These are phyloP conservation scores for Ophiocordyceps camponoti-floridani DNA, from an alignment of 2,329 filamentous ascomycete species.

Conservation along the genomic window DNA sequence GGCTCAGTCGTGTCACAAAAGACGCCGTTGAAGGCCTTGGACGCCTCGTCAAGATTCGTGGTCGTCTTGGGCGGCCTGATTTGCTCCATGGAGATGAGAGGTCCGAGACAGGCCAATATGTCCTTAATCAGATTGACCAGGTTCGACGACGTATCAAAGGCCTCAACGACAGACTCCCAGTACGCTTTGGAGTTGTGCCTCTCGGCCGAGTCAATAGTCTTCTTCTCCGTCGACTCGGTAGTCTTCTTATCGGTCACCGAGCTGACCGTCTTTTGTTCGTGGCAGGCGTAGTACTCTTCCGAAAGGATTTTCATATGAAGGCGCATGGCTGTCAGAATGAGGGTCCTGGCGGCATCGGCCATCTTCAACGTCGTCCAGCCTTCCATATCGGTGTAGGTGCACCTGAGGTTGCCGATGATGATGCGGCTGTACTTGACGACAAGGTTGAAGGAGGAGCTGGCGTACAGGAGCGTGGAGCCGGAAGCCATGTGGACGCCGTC, in stretches of 20 bases:
- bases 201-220: conserved; percentile 43
- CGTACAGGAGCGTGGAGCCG: conserved; percentile 39
- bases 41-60: conserved; percentile 17
- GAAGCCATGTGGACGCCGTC: conserved; percentile 23
- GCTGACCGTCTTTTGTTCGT: conserved; percentile 12
- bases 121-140: conserved; percentile 57
- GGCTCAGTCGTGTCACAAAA: conserved; percentile 36
- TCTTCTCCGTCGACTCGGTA: conserved; percentile 43
- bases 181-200: conserved; percentile 42
- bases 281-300: conserved; percentile 37
- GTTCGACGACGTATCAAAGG: conserved; percentile 63
- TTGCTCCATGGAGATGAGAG: conserved; percentile 58
- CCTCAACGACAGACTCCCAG: conserved; percentile 28
- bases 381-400: conserved; percentile 9
- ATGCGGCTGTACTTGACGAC: conserved; percentile 44
- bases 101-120: conserved; percentile 52
- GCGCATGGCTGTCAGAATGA: conserved; percentile 35
- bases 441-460: conserved; percentile 47
- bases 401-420: conserved; percentile 24
- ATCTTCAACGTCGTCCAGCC: conserved; percentile 22
- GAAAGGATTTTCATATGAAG: conserved; percentile 24
- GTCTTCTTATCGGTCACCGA: conserved; percentile 33
- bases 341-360: conserved; percentile 23
- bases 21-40: conserved; percentile 58
- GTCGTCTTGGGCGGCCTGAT: conserved; percentile 39